phyloP scores from a whole-genome alignment of 73 alveolate genomes.

The Breviolum minutum region DNA sequence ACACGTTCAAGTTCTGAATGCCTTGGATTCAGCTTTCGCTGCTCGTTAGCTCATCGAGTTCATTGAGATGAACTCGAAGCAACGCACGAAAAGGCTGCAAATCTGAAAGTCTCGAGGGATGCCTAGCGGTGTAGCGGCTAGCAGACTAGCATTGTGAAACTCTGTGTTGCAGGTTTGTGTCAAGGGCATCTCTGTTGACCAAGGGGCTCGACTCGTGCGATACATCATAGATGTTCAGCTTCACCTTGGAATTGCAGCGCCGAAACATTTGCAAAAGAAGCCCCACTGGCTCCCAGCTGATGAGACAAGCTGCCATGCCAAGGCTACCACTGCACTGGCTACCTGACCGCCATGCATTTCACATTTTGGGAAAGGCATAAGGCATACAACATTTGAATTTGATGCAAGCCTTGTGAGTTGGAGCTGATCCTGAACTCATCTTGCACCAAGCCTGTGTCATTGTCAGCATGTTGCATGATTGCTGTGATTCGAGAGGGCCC shows the following conservation, averaged over 20 bases:
- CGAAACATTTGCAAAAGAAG: too few species aligned
- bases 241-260: neutral
- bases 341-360: neutral
- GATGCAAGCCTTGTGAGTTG: neutral
- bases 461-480: too few species aligned
- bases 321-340: conserved; percentile 42
- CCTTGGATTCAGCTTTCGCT: neutral
- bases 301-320: conserved; percentile 12
- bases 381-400: neutral
- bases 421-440: conserved; percentile 8
- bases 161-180: too few species aligned
- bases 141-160: too few species aligned
- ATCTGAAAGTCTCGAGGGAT: too few species aligned
- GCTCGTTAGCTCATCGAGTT: neutral
- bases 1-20: conserved; percentile 31
- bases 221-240: conserved; percentile 25
- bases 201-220: conserved; percentile 36
- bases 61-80: too few species aligned
- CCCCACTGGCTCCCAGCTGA: too few species aligned
- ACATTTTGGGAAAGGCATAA: neutral
- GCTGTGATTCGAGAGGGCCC: too few species aligned
- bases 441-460: conserved; percentile 15
- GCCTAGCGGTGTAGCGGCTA: too few species aligned
- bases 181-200: neutral
- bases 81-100: neutral